These are phyloP conservation scores for Chlorella sp. DNA, from an alignment of 139 green algal genomes.

Conservation along the genomic window DNA sequence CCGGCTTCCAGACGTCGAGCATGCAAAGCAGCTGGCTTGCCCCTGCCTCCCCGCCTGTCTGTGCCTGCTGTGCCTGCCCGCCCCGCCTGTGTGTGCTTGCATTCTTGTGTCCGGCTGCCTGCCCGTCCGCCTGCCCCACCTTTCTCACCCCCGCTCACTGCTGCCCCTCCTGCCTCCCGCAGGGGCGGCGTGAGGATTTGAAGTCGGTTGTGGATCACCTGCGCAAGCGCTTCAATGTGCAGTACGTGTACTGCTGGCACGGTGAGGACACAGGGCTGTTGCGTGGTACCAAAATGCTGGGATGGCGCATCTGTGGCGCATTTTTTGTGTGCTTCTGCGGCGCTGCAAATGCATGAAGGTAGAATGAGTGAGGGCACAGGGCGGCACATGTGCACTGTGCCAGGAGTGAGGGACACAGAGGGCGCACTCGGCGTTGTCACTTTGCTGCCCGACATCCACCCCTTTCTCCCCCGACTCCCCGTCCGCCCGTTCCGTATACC, in stretches of 20 bases:
- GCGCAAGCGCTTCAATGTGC: conserved; percentile 59
- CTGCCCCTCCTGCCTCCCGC: not conserved
- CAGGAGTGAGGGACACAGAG: too few species aligned
- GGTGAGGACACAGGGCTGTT: conserved; percentile 38
- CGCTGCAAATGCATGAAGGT: too few species aligned
- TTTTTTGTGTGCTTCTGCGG: too few species aligned
- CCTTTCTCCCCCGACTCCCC: too few species aligned
- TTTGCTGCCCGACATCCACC: too few species aligned
- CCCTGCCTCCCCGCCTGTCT: not conserved
- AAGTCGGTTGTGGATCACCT: conserved; percentile 73
- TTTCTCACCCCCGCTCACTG: not conserved
- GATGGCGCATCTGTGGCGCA: too few species aligned
- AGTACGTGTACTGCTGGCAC: conserved; percentile 96
- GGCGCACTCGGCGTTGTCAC: too few species aligned
- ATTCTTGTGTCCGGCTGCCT: not conserved
- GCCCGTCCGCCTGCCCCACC: not conserved
- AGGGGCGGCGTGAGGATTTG: conserved; percentile 65
- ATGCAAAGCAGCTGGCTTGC: not conserved
- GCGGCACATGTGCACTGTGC: not conserved
- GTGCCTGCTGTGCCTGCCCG: not conserved
- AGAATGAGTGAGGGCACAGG: too few species aligned
- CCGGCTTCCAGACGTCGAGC: too few species aligned
- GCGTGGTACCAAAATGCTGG: too few species aligned
- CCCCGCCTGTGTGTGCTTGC: not conserved
- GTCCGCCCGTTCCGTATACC: too few species aligned